Conservation (phyloP, 2,329 filamentous ascomycete genomes). For the Cercospora zeae-maydis region DNA sequence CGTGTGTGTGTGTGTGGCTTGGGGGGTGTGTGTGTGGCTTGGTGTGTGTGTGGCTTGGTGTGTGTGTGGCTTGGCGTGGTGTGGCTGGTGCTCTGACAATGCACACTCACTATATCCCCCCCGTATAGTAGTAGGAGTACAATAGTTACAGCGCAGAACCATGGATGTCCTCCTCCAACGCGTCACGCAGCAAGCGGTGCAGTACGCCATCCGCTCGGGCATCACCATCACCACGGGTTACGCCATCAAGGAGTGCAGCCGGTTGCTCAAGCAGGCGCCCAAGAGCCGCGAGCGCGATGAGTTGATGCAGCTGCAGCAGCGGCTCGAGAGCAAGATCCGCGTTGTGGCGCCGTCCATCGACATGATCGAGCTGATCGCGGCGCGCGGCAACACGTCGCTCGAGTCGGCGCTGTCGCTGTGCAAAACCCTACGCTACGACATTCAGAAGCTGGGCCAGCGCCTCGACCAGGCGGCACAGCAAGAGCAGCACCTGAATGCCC, state of each 20-base stretch:
- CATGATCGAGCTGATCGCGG: constrained; percentile 82
- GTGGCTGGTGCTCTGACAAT: too few species aligned
- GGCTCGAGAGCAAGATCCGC: constrained; percentile 83
- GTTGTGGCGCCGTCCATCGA: constrained; percentile 89
- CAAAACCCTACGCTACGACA: constrained; percentile 77
- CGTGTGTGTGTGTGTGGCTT: too few species aligned
- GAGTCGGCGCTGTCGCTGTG: constrained; percentile 82
- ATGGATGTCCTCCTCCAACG: constrained; percentile 71
- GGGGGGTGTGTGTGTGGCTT: too few species aligned
- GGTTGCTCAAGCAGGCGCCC: constrained; percentile 71
- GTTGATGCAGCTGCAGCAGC: constrained; percentile 66
- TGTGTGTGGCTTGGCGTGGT: too few species aligned
- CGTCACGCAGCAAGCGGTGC: constrained; percentile 77
- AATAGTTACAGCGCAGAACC: too few species aligned
- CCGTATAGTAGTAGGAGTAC: too few species aligned
- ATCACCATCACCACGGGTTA: constrained; percentile 81
- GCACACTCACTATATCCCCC: too few species aligned
- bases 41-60: too few species aligned
- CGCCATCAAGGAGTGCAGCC: constrained; percentile 76
- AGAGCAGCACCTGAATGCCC: constrained; percentile 52
- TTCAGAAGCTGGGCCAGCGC: constrained; percentile 72
- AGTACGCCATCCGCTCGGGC: constrained; percentile 85
- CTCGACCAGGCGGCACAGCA: constrained; percentile 66
- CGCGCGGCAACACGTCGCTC: constrained; percentile 72
- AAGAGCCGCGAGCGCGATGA: constrained; percentile 67